Base-by-base conservation (phyloP, 257 asterid genomes). In the Handroanthus guayacan region DNA sequence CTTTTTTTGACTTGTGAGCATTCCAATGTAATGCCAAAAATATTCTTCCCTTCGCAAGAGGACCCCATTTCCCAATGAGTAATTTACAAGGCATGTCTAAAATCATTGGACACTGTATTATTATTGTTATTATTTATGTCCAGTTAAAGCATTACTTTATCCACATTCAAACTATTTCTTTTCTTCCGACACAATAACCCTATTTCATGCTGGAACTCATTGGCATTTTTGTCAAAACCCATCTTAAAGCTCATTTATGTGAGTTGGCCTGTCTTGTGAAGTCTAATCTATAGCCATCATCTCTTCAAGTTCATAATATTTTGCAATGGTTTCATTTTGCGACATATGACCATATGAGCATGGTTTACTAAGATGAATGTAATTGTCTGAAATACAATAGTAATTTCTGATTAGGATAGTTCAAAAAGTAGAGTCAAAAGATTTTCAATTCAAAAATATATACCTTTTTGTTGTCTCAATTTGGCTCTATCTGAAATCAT, bases 191-290 rank as follows among this genome's bases (percentile, higher is more conserved):
- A 75, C 6, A 43, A 20, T 67, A 64, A 9, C 72, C 75, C 72
- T 68, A 56, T 68, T 64, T 57, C 75, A 11, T 51, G 86, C 77
- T 82, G 86, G 83, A 82, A 82, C 67, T 70, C 77, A 77, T 71
- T 79, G 62, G 63, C 69, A 55, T 39, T 60, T 62, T 74, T 41
- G 37, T n/a, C 13, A 5, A 48, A 45, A 69, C 78, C 75, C 69
- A 82, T 82, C 81, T 76, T 69, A 45, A 67, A 66, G 51, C 31
- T 17, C 45, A 10, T 17, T 51, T 12, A 69, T 14, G 57, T 52
- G 61, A 74, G 80, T 77, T 74, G 82, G 72, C 80, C 5, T 63
- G 51, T 69, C 16, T 11, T 17, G 34, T 66, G 11, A 2, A 43
- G 45, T 43, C 67, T 6, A 38, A 63, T 80, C 80, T 34, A 9